These are phyloP conservation scores for Antitrichia curtipendula DNA, from an alignment of 225 moss, liverwort and hornwort species.

Conservation along the genomic window DNA sequence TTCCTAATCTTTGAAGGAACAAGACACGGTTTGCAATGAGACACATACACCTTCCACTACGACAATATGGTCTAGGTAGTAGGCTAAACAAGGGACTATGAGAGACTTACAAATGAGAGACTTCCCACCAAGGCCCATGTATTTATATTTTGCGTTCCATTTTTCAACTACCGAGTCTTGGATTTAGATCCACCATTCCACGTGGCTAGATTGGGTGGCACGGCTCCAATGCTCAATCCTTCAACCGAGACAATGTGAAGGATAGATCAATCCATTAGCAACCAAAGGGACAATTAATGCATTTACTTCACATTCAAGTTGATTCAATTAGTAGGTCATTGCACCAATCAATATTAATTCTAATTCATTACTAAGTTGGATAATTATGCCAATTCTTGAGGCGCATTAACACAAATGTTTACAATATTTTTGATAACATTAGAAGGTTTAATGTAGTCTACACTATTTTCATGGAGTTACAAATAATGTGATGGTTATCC, in stretches of 20 bases:
- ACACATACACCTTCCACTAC: neutral
- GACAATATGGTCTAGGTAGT: neutral
- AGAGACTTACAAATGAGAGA: too few species aligned
- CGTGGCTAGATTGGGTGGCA: too few species aligned
- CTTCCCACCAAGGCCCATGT: too few species aligned
- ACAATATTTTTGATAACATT: too few species aligned
- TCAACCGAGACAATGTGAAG: neutral
- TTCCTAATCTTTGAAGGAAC: neutral
- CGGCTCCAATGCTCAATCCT: neutral
- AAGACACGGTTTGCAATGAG: neutral
- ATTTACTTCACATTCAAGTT: too few species aligned
- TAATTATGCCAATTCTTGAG: neutral
- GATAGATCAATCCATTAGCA: too few species aligned
- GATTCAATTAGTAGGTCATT: too few species aligned
- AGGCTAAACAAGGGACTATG: too few species aligned
- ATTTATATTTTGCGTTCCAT: neutral
- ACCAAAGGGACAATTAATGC: too few species aligned
- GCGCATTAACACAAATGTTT: too few species aligned
- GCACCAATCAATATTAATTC: fast-evolving
- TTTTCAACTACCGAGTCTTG: neutral
- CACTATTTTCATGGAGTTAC: neutral
- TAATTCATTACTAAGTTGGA: neutral
- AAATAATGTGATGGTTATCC: neutral
- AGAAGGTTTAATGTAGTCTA: neutral
- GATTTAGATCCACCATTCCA: neutral